Percentiles rank a stretch among this genome's conserved stretches.
These are phyloP conservation scores for Ochromonadaceae sp. DNA, from an alignment of 352 stramenopile species.

Conservation along the genomic window DNA sequence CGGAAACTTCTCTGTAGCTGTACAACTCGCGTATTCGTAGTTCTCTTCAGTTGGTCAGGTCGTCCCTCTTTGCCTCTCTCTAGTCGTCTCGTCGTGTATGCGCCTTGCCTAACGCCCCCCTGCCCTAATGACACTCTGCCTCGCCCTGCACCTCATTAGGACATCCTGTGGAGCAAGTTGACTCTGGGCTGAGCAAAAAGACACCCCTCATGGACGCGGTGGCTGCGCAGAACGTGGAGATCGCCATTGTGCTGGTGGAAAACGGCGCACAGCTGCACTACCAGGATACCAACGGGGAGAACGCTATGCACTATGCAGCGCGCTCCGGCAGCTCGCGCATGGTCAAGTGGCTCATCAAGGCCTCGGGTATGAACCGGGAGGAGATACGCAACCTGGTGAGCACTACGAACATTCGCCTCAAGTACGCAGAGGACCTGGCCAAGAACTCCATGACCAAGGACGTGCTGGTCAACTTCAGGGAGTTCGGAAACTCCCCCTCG, in stretches of 20 bases:
- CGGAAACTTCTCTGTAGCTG: no score
- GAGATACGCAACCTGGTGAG: not conserved
- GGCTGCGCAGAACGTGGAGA: not conserved
- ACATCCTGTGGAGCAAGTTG: not conserved
- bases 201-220: conserved; percentile 13
- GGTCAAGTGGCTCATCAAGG: not conserved
- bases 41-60: no score
- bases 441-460: conserved; percentile 2
- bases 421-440: conserved; percentile 5
- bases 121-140: no score
- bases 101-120: no score
- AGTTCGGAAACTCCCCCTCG: not conserved
- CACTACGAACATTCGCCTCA: not conserved
- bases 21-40: no score
- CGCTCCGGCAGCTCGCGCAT: not conserved
- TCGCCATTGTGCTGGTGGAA: conserved; percentile 4
- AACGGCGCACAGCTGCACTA: not conserved
- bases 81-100: no score
- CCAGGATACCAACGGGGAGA: conserved; percentile 3
- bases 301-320: conserved; percentile 2
- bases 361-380: not conserved
- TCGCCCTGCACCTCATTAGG: not conserved
- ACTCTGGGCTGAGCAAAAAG: not conserved
- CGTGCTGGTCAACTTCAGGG: not conserved
- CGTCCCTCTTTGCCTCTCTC: no score